These are phyloP conservation scores for Dendrobium chrysotoxum DNA, from an alignment of 106 monocot species.

Conservation along the genomic window DNA sequence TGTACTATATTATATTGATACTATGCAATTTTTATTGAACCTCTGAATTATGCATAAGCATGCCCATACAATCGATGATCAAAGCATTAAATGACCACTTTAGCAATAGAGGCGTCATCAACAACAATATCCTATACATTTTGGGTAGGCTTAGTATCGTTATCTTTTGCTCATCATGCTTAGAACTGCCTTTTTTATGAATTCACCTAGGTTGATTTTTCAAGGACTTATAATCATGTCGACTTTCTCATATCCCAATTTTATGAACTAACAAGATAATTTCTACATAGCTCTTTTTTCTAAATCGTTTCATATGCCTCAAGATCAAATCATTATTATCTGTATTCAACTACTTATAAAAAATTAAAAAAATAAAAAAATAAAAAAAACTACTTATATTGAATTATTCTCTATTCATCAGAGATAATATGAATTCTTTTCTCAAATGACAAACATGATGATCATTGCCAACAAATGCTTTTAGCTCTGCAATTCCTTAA, in stretches of 20 bases:
- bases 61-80: no score
- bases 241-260: not conserved
- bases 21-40: no score
- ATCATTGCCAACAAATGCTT: not conserved
- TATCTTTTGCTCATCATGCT: no score
- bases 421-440: not conserved
- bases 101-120: no score
- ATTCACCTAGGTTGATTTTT: not conserved
- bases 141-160: no score
- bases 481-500: not conserved
- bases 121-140: no score
- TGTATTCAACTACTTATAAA: not conserved
- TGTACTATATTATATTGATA: no score
- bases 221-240: not conserved
- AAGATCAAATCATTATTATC: not conserved
- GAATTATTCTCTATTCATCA: no score
- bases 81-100: no score
- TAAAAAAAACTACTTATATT: no score
- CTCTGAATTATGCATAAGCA: no score
- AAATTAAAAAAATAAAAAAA: no score
- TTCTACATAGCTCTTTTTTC: not conserved
- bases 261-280: not conserved
- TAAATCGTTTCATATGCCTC: not conserved
- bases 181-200: not conserved
- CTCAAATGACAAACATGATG: not conserved